A percentile compares a stretch with the other conserved stretches of the same genome.
phyloP scores from a whole-genome alignment of 352 stramenopile species.

The Globisporangium polare region DNA sequence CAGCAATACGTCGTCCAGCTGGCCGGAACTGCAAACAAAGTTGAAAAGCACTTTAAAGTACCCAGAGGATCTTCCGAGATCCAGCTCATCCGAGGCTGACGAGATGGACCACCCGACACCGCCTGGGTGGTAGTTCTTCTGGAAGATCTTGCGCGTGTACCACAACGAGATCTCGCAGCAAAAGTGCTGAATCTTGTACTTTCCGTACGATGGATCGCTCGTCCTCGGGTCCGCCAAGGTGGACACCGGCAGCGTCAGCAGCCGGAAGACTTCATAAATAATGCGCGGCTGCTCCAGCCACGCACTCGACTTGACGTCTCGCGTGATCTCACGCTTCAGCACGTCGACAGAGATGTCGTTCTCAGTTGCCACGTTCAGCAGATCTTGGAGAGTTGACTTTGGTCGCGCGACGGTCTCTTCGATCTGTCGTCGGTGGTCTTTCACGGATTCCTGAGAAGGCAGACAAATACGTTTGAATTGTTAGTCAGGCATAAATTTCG shows the following conservation, averaged over 20 bases:
- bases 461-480: not conserved
- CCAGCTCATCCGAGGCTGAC: constrained; percentile 37
- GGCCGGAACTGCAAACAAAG: constrained; percentile 63
- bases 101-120: constrained; percentile 30
- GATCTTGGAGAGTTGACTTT: constrained; percentile 56
- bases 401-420: constrained; percentile 66
- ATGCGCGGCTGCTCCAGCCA: constrained; percentile 79
- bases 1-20: constrained; percentile 72
- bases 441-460: constrained; percentile 66
- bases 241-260: constrained; percentile 47
- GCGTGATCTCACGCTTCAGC: constrained; percentile 72
- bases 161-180: constrained; percentile 76
- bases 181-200: constrained; percentile 82
- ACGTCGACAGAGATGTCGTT: constrained; percentile 71
- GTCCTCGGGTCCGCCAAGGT: constrained; percentile 28
- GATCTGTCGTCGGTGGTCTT: constrained; percentile 79
- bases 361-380: constrained; percentile 61
- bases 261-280: constrained; percentile 78
- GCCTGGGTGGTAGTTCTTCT: constrained; percentile 42
- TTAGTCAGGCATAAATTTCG: not conserved
- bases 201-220: constrained; percentile 68
- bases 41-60: constrained; percentile 86
- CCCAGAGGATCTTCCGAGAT: constrained; percentile 40
- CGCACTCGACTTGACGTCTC: constrained; percentile 57
- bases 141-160: constrained; percentile 76